phyloP scores from a whole-genome alignment of 129 eudicot species.

The Cynara cardunculus region DNA sequence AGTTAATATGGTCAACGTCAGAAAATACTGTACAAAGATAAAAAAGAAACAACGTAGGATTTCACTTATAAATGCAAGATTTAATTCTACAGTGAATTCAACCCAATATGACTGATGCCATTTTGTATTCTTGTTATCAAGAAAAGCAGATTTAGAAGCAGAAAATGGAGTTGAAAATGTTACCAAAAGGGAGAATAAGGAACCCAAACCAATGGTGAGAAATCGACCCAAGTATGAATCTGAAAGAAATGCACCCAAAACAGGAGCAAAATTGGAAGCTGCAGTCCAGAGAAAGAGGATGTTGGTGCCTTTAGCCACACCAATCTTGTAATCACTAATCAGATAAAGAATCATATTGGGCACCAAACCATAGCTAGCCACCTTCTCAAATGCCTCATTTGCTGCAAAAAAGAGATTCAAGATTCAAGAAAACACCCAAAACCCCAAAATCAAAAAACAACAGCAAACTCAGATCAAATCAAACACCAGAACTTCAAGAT shows the following conservation, averaged over 20 bases:
- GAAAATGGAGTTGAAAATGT: neutral
- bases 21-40: slow-evolving; percentile 20
- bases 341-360: slow-evolving; percentile 83
- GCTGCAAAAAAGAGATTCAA: slow-evolving; percentile 34
- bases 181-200: slow-evolving; percentile 51
- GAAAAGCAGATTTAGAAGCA: neutral
- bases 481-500: neutral
- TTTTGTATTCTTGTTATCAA: neutral
- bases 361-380: slow-evolving; percentile 77
- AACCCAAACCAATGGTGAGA: slow-evolving; percentile 69
- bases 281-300: slow-evolving; percentile 68
- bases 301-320: slow-evolving; percentile 60
- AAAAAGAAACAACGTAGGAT: slow-evolving; percentile 15
- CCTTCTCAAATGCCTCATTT: slow-evolving; percentile 91
- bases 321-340: slow-evolving; percentile 69
- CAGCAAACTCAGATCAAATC: slow-evolving; percentile 10
- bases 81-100: neutral
- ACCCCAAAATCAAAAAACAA: neutral
- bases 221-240: slow-evolving; percentile 84
- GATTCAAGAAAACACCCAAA: neutral
- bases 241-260: slow-evolving; percentile 75
- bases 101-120: neutral
- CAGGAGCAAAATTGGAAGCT: slow-evolving; percentile 78
- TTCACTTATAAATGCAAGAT: slow-evolving; percentile 22
- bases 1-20: slow-evolving; percentile 25